A percentile compares a stretch with the other conserved stretches of the same genome.
Evolutionary conservation across 495 filamentous ascomycete genomes (phyloP).

Genomic region (Sphaerosporella brunnea): DNA sequence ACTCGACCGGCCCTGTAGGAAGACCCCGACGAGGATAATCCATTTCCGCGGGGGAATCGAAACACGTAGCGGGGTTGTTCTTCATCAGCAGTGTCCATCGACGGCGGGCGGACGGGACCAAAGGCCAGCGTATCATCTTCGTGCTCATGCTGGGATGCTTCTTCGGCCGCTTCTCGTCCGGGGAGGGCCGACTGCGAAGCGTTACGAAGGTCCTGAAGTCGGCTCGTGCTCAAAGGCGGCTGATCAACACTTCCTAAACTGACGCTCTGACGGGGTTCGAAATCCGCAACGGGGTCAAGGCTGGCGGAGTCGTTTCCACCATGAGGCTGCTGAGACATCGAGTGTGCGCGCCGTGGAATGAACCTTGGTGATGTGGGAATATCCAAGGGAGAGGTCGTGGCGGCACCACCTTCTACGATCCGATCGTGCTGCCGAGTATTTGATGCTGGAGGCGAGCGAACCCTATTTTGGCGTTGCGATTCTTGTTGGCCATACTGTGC

Average conservation of each 20-base stretch:
- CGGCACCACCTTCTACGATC: conserved; percentile 11
- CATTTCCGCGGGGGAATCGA: conserved; percentile 8
- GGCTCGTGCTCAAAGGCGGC: conserved; percentile 18
- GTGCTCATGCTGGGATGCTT: conserved; percentile 3
- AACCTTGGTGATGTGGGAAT: conserved; percentile 28
- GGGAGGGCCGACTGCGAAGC: conserved; percentile 20
- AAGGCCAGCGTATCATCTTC: conserved; percentile 16
- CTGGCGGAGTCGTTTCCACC: conserved; percentile 10
- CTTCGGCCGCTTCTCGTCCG: conserved; percentile 13
- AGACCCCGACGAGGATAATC: conserved; percentile 9
- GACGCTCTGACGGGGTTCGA: conserved; percentile 11
- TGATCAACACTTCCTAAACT: conserved; percentile 18
- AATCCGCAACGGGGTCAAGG: conserved; percentile 12
- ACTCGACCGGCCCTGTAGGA: conserved; percentile 6
- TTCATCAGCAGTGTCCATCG: conserved; percentile 8
- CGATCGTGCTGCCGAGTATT: too few species aligned
- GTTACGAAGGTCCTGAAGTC: conserved; percentile 18
- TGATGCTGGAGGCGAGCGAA: too few species aligned
- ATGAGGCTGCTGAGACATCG: conserved; percentile 16
- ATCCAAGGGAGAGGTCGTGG: conserved; percentile 35
- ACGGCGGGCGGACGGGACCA: conserved; percentile 12
- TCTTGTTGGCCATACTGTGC: conserved; percentile 20
- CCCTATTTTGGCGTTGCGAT: too few species aligned
- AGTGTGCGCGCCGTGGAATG: conserved; percentile 26
- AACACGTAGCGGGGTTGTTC: conserved; percentile 9